Conservation (phyloP, 805 yeast genomes). For the Metschnikowia cerradonensis region DNA sequence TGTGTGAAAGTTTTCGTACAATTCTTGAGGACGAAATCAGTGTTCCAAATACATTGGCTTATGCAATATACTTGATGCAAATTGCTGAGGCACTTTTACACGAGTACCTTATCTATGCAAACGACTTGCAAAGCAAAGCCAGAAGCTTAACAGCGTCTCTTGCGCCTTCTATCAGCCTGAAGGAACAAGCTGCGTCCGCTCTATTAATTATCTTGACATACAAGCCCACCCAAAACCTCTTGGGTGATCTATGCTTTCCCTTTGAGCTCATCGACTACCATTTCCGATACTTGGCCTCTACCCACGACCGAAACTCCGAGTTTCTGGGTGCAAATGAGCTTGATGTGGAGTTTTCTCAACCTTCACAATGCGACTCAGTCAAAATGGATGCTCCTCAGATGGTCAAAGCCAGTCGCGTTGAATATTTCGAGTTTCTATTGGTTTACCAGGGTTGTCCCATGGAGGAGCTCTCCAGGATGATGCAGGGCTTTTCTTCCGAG, state of each 20-base stretch:
- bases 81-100: not conserved
- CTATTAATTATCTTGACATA: not conserved
- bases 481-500: not conserved
- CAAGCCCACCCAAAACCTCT: not conserved
- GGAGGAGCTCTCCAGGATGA: not conserved
- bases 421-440: conserved; percentile 10
- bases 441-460: conserved; percentile 2
- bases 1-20: not conserved
- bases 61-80: conserved; percentile 1
- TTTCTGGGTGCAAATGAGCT: not conserved
- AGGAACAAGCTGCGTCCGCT: conserved; percentile 4
- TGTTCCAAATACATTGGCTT: not conserved
- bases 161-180: conserved; percentile 8
- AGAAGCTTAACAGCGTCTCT: conserved; percentile 8
- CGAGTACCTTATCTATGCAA: not conserved
- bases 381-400: not conserved
- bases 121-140: conserved; percentile 5
- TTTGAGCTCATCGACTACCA: conserved; percentile 14
- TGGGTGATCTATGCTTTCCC: conserved; percentile 11
- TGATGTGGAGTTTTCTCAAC: conserved; percentile 8
- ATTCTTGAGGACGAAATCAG: not conserved
- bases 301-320: too few relatives aligned
- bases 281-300: conserved; percentile 3
- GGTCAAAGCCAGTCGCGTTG: not conserved
- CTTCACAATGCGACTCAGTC: not conserved